Percentiles rank a stretch among this genome's conserved stretches.
These are phyloP conservation scores for Claviceps pazoutovae DNA, from an alignment of 2,329 filamentous ascomycete species.

Conservation along the genomic window DNA sequence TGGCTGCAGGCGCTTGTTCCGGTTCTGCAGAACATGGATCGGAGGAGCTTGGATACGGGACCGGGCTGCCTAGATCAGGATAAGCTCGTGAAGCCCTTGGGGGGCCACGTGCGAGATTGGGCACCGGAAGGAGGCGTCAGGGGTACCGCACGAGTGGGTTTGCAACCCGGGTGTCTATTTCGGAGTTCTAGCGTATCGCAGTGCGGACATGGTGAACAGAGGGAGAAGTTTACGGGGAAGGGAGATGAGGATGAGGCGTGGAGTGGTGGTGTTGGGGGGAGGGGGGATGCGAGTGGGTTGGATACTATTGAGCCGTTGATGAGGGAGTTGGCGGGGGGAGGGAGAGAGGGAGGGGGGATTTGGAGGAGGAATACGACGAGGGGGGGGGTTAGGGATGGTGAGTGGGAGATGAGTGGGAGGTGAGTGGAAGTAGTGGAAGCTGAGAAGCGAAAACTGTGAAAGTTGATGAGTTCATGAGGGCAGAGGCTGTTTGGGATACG, in stretches of 20 bases:
- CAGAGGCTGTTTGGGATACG: no score
- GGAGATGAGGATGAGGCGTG: constrained; percentile 9
- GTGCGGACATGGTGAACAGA: constrained; percentile 7
- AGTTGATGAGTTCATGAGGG: no score
- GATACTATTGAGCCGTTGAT: constrained; percentile 31
- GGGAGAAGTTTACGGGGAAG: background rate
- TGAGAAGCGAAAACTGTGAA: no score
- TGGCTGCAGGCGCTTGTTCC: constrained; percentile 31
- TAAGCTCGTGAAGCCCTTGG: background rate
- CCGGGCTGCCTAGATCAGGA: constrained; percentile 2
- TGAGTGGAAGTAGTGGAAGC: background rate
- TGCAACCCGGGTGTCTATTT: constrained; percentile 7
- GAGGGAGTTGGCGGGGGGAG: constrained; percentile 24
- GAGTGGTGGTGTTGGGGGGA: constrained; percentile 17
- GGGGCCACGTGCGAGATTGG: constrained; percentile 13
- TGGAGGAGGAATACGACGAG: constrained; percentile 27
- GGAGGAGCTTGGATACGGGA: constrained; percentile 17
- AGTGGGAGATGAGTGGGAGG: background rate
- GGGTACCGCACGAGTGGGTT: constrained; percentile 1
- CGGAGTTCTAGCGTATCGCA: constrained; percentile 15
- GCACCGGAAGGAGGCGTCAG: constrained; percentile 20
- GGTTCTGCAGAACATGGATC: constrained; percentile 30
- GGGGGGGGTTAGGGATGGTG: background rate
- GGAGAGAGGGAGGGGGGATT: constrained; percentile 4
- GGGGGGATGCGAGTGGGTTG: constrained; percentile 7